Evolutionary conservation across 73 alveolate genomes (phyloP).

Genomic region (Tetrahymena thermophila): DNA sequence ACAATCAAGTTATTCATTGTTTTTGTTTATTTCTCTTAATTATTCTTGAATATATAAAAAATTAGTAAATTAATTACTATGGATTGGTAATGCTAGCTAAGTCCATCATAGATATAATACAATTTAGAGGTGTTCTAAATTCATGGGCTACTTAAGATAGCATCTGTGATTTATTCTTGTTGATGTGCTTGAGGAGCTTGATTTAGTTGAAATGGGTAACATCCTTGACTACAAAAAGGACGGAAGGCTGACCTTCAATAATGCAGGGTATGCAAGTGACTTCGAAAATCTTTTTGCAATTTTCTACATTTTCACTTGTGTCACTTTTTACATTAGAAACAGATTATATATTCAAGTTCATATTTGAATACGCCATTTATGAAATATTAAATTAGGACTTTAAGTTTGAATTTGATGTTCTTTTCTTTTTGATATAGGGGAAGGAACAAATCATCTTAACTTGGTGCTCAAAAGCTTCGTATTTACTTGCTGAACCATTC

Average conservation of each 20-base stretch:
- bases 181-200: constrained; percentile 1
- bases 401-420: not conserved
- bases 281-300: not conserved
- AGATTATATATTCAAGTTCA: not conserved
- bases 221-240: constrained; percentile 4
- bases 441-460: not conserved
- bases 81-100: not conserved
- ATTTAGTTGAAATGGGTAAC: constrained; percentile 15
- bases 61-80: not conserved
- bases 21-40: no score
- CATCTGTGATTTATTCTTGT: constrained; percentile 27
- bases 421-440: not conserved
- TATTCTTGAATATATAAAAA: not conserved
- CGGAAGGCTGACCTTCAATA: not conserved
- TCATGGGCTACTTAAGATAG: constrained; percentile 33
- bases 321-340: not conserved
- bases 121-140: constrained; percentile 20
- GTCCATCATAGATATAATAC: constrained; percentile 8
- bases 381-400: not conserved
- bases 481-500: not conserved
- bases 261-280: not conserved
- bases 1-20: not conserved
- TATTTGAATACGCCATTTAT: not conserved
- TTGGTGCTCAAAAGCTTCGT: not conserved
- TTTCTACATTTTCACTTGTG: not conserved